phyloP scores from a whole-genome alignment of 768 basidiomycete genomes.

The Lactifluus piperatus region DNA sequence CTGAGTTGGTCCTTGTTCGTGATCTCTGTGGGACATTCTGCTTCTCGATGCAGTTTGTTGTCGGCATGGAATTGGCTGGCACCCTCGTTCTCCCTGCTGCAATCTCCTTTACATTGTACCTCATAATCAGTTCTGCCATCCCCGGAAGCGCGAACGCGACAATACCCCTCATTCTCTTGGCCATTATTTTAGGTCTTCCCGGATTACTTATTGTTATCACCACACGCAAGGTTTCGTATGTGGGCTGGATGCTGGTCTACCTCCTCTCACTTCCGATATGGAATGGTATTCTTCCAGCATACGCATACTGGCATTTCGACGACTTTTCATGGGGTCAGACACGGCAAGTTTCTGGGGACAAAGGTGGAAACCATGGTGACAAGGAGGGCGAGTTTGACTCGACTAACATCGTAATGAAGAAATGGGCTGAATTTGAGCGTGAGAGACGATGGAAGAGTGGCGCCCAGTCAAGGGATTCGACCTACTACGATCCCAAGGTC shows the following conservation, averaged over 20 bases:
- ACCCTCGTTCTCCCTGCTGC: slow-evolving; percentile 96
- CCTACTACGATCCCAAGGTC: slow-evolving; percentile 45
- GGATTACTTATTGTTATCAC: slow-evolving; percentile 95
- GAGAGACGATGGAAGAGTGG: slow-evolving; percentile 92
- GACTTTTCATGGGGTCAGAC: slow-evolving; percentile 99
- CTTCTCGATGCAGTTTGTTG: slow-evolving; percentile 99
- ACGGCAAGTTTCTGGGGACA: slow-evolving; percentile 51
- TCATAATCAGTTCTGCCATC: slow-evolving; percentile 82
- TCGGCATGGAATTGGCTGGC: slow-evolving; percentile 95
- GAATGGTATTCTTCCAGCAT: slow-evolving; percentile 93
- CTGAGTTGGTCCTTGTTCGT: slow-evolving; percentile 88
- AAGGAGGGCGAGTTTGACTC: slow-evolving; percentile 99
- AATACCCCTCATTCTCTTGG: slow-evolving; percentile 87
- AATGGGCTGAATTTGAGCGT: slow-evolving; percentile 97
- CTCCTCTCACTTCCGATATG: slow-evolving; percentile 89
- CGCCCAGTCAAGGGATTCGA: slow-evolving; percentile 71
- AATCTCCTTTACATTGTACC: slow-evolving; percentile 93
- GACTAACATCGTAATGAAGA: slow-evolving; percentile 95
- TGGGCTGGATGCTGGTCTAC: slow-evolving; percentile 97
- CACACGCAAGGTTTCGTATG: slow-evolving; percentile 84
- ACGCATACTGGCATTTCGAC: slow-evolving; percentile 99
- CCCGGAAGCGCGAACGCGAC: slow-evolving; percentile 70
- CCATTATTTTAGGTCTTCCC: slow-evolving; percentile 91
- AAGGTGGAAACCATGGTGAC: slow-evolving; percentile 64
- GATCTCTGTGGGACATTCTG: slow-evolving; percentile 99